phyloP scores from a whole-genome alignment of 169 alveolate genomes.

The Eimeria sp. region DNA sequence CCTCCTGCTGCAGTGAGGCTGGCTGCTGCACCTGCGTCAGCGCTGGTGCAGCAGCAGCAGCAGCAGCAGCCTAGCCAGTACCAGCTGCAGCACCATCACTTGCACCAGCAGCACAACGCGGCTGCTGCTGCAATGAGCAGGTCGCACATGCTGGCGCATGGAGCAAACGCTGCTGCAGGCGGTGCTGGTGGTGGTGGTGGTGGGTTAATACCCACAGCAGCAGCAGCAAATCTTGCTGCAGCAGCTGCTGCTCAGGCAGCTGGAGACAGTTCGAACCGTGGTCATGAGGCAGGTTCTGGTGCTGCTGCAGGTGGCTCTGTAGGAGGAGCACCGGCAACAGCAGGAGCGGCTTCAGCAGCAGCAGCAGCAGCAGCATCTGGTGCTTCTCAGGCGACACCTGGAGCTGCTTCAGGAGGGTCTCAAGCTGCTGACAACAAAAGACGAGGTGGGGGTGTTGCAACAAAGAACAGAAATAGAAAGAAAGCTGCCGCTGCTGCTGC shows the following conservation, averaged over 20 bases:
- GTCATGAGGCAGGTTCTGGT: constrained; percentile 8
- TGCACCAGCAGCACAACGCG: neutral
- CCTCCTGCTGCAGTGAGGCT: constrained; percentile 53
- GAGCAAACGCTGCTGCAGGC: neutral
- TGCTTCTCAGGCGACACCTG: constrained; percentile 10
- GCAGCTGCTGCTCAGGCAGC: constrained; percentile 58
- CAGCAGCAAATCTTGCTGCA: constrained; percentile 55
- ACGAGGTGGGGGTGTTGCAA: constrained; percentile 11
- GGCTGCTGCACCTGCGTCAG: constrained; percentile 44
- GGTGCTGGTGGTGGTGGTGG: constrained; percentile 4
- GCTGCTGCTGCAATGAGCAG: neutral
- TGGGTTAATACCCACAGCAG: neutral
- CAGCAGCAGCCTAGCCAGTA: constrained; percentile 9
- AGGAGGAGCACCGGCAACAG: neutral
- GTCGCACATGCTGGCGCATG: neutral
- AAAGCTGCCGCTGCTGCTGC: constrained; percentile 67
- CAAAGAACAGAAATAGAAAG: constrained; percentile 26
- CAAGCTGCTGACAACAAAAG: constrained; percentile 11
- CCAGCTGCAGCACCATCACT: neutral
- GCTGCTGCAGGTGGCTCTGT: constrained; percentile 20
- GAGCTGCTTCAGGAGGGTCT: neutral
- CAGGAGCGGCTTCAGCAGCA: neutral
- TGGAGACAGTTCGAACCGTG: neutral
- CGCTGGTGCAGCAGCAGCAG: neutral
- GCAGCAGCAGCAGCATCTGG: constrained; percentile 52